Evolutionary conservation across 805 yeast species (phyloP).

Genomic region (Candida tallmaniae): DNA sequence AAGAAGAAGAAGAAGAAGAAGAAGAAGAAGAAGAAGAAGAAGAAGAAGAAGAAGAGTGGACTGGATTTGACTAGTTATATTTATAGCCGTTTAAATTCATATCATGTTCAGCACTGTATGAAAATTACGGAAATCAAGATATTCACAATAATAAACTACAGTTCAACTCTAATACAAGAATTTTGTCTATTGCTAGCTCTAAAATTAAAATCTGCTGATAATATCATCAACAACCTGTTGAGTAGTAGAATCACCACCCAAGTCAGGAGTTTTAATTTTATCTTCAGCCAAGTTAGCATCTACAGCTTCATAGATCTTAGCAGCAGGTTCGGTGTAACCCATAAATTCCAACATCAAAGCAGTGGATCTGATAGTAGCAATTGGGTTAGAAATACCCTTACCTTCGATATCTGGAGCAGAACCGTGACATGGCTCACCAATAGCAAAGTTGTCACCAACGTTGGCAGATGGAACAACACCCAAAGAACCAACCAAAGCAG

Average conservation of each 20-base stretch:
- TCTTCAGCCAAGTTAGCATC: slow-evolving; percentile 87
- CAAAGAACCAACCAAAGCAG: slow-evolving; percentile 94
- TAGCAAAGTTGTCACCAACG: slow-evolving; percentile 93
- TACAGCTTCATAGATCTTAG: slow-evolving; percentile 88
- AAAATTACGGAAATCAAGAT: too few relatives aligned
- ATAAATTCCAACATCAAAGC: slow-evolving; percentile 95
- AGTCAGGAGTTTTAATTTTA: slow-evolving; percentile 81
- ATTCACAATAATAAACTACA: too few relatives aligned
- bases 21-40: slow-evolving; percentile 2
- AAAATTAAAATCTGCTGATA: slow-evolving; percentile 41
- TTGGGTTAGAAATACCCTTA: slow-evolving; percentile 88
- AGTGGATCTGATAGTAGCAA: slow-evolving; percentile 96
- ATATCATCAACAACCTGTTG: slow-evolving; percentile 85
- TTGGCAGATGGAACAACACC: slow-evolving; percentile 99
- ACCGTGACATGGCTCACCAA: slow-evolving; percentile 99
- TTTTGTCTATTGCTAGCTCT: slow-evolving; percentile 1
- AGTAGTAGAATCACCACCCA: slow-evolving; percentile 88
- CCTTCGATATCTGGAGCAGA: slow-evolving; percentile 99
- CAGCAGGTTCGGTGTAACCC: slow-evolving; percentile 87
- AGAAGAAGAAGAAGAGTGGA: slow-evolving; percentile 11
- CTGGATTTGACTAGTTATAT: slow-evolving; percentile 12
- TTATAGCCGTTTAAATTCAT: too few relatives aligned
- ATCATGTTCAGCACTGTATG: too few relatives aligned
- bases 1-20: slow-evolving; percentile 3
- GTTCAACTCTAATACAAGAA: not conserved